phyloP scores from a whole-genome alignment of 495 filamentous ascomycete genomes.

The Rostrohypoxylon terebratum region DNA sequence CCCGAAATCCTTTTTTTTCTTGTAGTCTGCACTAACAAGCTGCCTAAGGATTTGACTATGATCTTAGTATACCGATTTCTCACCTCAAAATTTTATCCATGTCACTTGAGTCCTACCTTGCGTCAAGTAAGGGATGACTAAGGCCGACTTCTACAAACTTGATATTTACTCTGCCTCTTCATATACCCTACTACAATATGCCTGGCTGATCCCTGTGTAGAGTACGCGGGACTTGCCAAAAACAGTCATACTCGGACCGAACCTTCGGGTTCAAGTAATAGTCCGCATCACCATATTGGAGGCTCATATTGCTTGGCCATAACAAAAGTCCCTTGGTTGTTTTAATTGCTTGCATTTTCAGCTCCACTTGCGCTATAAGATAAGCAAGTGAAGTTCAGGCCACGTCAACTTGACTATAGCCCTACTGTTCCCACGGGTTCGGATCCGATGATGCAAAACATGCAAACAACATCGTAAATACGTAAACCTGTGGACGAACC shows the following conservation, averaged over 20 bases:
- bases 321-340: constrained; percentile 10
- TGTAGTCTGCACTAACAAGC: no score
- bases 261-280: constrained; percentile 4
- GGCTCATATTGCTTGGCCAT: constrained; percentile 7
- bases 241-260: constrained; percentile 7
- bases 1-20: not conserved
- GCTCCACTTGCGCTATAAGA: constrained; percentile 12
- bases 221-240: constrained; percentile 1
- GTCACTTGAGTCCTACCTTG: not conserved
- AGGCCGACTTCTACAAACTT: not conserved
- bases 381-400: not conserved
- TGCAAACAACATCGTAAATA: not conserved
- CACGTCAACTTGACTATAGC: constrained; percentile 12
- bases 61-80: not conserved
- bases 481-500: not conserved
- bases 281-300: constrained; percentile 1
- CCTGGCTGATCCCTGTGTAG: not conserved
- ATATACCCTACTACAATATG: not conserved
- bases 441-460: constrained; percentile 3
- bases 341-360: constrained; percentile 3
- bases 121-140: not conserved
- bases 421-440: not conserved
- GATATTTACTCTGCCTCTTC: not conserved
- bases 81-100: not conserved
- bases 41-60: not conserved